Conservation (phyloP, 2,329 filamentous ascomycete genomes). For the Cladosporium phlei region DNA sequence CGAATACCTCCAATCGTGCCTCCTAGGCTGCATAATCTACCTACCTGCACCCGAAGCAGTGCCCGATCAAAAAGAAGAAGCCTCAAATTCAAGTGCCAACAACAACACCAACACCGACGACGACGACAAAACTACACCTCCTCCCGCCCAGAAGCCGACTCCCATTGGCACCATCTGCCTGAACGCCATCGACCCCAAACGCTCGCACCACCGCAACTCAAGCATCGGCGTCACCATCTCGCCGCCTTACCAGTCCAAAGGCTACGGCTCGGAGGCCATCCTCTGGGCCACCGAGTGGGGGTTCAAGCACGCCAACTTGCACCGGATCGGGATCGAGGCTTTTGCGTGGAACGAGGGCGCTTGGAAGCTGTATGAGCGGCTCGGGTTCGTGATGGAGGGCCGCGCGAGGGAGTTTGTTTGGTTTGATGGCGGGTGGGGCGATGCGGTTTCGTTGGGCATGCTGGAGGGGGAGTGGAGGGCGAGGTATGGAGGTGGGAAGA, state of each 20-base stretch:
- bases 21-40: conserved; percentile 38
- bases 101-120: not conserved
- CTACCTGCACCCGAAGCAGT: conserved; percentile 22
- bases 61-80: not conserved
- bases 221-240: conserved; percentile 39
- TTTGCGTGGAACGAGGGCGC: conserved; percentile 41
- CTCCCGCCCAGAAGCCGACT: conserved; percentile 10
- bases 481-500: conserved; percentile 8
- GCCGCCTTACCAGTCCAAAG: conserved; percentile 33
- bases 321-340: conserved; percentile 40
- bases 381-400: conserved; percentile 46
- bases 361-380: conserved; percentile 38
- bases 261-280: conserved; percentile 47
- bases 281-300: conserved; percentile 46
- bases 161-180: conserved; percentile 35
- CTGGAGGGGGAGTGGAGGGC: conserved; percentile 38
- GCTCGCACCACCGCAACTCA: conserved; percentile 40
- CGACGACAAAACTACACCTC: not conserved
- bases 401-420: conserved; percentile 40
- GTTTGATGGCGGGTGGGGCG: conserved; percentile 38
- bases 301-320: conserved; percentile 42
- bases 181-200: conserved; percentile 17
- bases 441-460: conserved; percentile 34
- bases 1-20: conserved; percentile 22
- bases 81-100: no score